Conservation (phyloP, 2,329 filamentous ascomycete genomes). For the Ophiostoma angusticollis region DNA sequence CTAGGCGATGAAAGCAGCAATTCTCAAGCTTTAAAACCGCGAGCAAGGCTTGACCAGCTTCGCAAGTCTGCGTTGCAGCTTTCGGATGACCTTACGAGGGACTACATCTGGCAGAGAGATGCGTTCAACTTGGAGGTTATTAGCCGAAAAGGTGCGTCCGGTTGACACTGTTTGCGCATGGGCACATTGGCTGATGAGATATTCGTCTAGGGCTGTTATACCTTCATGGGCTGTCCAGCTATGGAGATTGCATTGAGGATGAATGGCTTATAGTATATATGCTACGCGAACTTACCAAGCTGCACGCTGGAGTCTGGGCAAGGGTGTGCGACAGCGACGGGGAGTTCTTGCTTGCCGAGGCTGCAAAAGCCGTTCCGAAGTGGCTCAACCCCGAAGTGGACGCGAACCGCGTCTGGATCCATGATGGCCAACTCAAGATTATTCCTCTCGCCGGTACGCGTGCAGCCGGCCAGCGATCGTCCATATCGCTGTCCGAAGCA, state of each 20-base stretch:
- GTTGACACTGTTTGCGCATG: no score
- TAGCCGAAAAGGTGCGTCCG: constrained; percentile 39
- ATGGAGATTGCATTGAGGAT: constrained; percentile 88
- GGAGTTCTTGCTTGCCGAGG: constrained; percentile 90
- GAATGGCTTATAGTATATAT: constrained; percentile 96
- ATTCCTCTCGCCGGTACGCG: background rate
- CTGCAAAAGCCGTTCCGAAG: constrained; percentile 70
- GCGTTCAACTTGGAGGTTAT: constrained; percentile 57
- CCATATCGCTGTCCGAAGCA: constrained; percentile 52
- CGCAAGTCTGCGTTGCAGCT: constrained; percentile 56
- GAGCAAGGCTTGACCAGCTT: constrained; percentile 55
- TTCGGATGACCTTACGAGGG: constrained; percentile 51
- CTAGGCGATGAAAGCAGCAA: constrained; percentile 35
- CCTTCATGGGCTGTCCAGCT: constrained; percentile 68
- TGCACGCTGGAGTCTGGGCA: constrained; percentile 65
- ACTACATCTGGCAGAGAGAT: constrained; percentile 94
- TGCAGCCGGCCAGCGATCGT: constrained; percentile 15
- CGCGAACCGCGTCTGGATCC: constrained; percentile 79
- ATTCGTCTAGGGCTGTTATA: constrained; percentile 35
- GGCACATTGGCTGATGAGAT: no score
- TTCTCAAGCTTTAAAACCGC: constrained; percentile 32
- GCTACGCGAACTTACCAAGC: constrained; percentile 64
- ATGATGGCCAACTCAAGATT: constrained; percentile 40
- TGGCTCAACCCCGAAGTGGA: constrained; percentile 92
- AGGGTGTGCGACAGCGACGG: constrained; percentile 79